phyloP scores from a whole-genome alignment of 129 eudicot species.

The Logfia minima region DNA sequence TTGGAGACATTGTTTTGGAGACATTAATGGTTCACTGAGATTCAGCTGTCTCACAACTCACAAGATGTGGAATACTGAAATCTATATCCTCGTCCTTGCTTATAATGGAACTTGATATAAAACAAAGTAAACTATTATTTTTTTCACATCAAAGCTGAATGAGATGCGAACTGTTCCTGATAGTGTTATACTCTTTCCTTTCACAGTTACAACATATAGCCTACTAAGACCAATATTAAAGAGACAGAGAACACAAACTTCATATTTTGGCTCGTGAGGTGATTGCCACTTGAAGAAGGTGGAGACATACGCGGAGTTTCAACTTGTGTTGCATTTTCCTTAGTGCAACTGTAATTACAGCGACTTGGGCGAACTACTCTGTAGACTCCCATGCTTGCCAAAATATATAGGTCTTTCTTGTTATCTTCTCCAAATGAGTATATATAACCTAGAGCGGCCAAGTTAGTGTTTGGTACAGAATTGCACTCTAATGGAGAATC shows the following conservation, averaged over 20 bases:
- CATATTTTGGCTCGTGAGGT: conserved; percentile 18
- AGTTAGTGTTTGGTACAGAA: conserved; percentile 53
- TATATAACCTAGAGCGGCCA: conserved; percentile 64
- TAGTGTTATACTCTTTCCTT: conserved; percentile 18
- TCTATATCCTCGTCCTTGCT: conserved; percentile 16
- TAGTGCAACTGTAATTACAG: conserved; percentile 71
- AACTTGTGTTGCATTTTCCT: conserved; percentile 41
- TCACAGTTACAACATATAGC: conserved; percentile 31
- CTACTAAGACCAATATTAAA: conserved; percentile 35
- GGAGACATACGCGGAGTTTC: conserved; percentile 26
- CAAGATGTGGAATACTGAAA: background rate
- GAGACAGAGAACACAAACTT: conserved; percentile 31
- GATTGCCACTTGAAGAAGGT: conserved; percentile 44
- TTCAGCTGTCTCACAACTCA: conserved; percentile 4
- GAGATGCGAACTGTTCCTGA: conserved; percentile 1
- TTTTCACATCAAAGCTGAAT: conserved; percentile 14
- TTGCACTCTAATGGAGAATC: conserved; percentile 66
- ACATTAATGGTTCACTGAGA: background rate
- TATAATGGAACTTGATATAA: background rate
- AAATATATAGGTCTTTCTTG: conserved; percentile 54
- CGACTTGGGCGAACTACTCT: conserved; percentile 89
- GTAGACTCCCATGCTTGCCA: conserved; percentile 68
- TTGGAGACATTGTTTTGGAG: background rate
- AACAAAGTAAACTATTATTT: conserved; percentile 7
- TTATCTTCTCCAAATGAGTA: conserved; percentile 81